Conservation (phyloP, 2,329 filamentous ascomycete genomes). For the Fusarium temperatum region DNA sequence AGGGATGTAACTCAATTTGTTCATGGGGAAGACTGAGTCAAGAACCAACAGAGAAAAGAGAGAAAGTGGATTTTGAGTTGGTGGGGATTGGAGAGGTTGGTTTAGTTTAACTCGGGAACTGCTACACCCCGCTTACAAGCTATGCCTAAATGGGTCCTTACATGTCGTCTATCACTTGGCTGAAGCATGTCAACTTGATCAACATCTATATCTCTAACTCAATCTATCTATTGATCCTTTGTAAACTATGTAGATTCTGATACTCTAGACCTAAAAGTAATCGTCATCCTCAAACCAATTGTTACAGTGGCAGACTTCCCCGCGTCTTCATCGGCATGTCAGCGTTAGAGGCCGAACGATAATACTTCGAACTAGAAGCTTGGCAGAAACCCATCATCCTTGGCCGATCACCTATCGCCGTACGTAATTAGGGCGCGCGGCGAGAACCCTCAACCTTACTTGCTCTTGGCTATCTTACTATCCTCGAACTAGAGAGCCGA, state of each 20-base stretch:
- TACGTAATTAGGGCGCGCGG: constrained; percentile 13
- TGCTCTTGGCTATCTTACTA: constrained; percentile 8
- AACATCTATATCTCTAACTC: neutral
- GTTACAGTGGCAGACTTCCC: neutral
- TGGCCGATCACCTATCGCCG: constrained; percentile 7
- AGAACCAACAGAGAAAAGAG: neutral
- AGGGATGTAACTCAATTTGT: neutral
- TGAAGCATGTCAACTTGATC: neutral
- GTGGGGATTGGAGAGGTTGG: constrained; percentile 2
- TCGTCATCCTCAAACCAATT: neutral
- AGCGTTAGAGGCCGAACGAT: neutral
- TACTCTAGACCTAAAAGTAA: too few species aligned
- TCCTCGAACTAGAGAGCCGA: neutral
- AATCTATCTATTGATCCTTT: too few species aligned
- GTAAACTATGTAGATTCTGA: accelerated
- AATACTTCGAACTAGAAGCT: neutral
- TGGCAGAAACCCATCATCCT: constrained; percentile 3
- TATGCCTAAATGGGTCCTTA: neutral
- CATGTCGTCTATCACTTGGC: constrained; percentile 1
- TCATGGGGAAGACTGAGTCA: neutral
- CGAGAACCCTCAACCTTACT: neutral
- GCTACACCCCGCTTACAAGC: constrained; percentile 6
- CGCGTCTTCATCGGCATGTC: neutral
- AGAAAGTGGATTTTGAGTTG: neutral
- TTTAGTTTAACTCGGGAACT: neutral